These are phyloP conservation scores for Candida saitoana DNA, from an alignment of 805 yeast genomes.

Conservation along the genomic window DNA sequence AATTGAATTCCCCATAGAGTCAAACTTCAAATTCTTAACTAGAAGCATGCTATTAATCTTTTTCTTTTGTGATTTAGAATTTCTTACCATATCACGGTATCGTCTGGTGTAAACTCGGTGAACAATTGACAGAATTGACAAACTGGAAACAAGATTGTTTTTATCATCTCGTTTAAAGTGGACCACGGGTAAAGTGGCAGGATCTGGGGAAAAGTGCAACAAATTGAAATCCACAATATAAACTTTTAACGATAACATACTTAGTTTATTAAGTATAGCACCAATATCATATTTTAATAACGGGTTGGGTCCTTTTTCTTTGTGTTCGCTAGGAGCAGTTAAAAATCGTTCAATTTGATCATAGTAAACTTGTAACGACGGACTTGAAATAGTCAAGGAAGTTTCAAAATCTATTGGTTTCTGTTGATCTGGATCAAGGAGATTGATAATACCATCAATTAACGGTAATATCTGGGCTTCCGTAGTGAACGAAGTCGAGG, in stretches of 20 bases:
- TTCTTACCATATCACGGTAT: constrained; percentile 11
- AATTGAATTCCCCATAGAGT: constrained; percentile 29
- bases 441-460: constrained; percentile 10
- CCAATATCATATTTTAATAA: neutral
- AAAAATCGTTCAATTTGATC: constrained; percentile 30
- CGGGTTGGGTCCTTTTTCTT: constrained; percentile 7
- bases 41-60: constrained; percentile 24
- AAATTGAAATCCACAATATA: constrained; percentile 28
- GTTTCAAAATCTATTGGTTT: constrained; percentile 11
- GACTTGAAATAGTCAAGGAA: constrained; percentile 27
- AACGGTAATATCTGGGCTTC: constrained; percentile 22
- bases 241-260: constrained; percentile 19
- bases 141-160: constrained; percentile 23
- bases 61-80: constrained; percentile 10
- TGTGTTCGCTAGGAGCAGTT: constrained; percentile 5
- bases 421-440: constrained; percentile 6
- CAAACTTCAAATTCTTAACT: constrained; percentile 26
- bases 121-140: constrained; percentile 19
- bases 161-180: constrained; percentile 22
- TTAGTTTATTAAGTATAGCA: constrained; percentile 11
- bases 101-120: constrained; percentile 26
- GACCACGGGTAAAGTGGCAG: constrained; percentile 10
- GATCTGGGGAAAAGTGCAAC: constrained; percentile 28
- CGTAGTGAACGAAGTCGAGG: constrained; percentile 27
- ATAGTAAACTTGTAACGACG: constrained; percentile 32